A percentile compares a stretch with the other conserved stretches of the same genome.
phyloP scores from a whole-genome alignment of 73 alveolate species.

The Breviolum minutum region DNA sequence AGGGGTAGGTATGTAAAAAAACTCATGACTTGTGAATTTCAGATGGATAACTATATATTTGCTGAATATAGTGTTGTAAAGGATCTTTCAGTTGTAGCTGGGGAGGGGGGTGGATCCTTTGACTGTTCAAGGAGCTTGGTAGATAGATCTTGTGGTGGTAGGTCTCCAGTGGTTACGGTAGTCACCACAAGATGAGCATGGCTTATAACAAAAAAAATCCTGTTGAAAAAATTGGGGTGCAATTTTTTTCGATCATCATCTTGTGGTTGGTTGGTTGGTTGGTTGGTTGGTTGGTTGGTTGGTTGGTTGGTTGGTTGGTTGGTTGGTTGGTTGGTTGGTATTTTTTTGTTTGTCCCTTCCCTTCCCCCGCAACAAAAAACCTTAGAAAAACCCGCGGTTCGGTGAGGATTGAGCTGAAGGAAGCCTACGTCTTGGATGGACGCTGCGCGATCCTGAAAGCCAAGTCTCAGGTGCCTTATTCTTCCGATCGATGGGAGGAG shows the following conservation, averaged over 20 bases:
- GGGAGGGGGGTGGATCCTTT: too few relatives aligned
- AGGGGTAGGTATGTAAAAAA: too few relatives aligned
- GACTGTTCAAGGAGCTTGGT: too few relatives aligned
- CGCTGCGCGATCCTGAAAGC: constrained; percentile 25
- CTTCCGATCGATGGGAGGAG: background rate
- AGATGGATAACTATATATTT: too few relatives aligned
- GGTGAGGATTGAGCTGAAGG: background rate
- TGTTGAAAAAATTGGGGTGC: background rate
- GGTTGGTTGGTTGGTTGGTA: too few relatives aligned
- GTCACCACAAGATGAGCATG: background rate
- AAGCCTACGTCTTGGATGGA: background rate
- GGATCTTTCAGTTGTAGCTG: too few relatives aligned
- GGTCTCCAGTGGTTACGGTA: background rate
- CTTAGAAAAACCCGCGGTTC: background rate
- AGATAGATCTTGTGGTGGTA: background rate
- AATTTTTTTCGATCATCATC: background rate
- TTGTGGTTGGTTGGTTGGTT: too few relatives aligned
- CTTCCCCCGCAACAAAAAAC: background rate
- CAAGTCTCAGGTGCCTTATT: background rate
- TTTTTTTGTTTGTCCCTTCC: background rate
- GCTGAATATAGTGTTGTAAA: too few relatives aligned
- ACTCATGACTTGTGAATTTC: too few relatives aligned
- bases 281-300: too few relatives aligned
- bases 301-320: too few relatives aligned
- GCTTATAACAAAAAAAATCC: background rate